Base-by-base conservation (phyloP, 495 filamentous ascomycete genomes). In the Clavariopsis aquatica region DNA sequence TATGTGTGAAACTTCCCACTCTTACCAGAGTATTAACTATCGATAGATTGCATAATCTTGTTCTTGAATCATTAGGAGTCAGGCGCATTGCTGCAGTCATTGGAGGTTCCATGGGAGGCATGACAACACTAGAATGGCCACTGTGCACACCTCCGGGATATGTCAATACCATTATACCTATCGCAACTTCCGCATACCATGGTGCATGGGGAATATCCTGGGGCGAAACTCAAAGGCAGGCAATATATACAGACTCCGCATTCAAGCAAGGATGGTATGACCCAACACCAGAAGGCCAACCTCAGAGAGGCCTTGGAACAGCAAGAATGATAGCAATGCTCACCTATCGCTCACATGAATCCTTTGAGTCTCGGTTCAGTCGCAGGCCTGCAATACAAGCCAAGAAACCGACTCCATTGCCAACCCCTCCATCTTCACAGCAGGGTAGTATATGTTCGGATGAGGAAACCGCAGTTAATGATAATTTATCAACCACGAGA, bases 321-420 rank as follows among this genome's bases (percentile, higher is more conserved):
- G 76, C 76, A 2, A 68, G 76, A 26, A 78, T 76, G 76, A 72
- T 76, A 1, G 75, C 76, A n/a, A 76, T 76, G 72, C 72, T 78
- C 17, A 77, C 76, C 1, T 78, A 78, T 47, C 74, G 75, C 3
- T 76, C 75, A 22, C 71, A 60, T 34, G 59, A 63, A 23, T 75
- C 73, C 13, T 76, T 78, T 60, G 73, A 76, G 55, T 26, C 49
- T 12, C 62, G 74, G 0, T 78, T 78, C 62, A 71, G 75, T 17
- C 66, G 75, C n/a, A 74, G 69, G 57, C 71, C 58, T 38, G 19
- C 57, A 17, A 27, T 22, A 26, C 10, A 2, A 1, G 28, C 20
- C 10, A 51, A 22, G 6, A 13, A 49, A 34, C 15, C 49, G n/a
- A 23, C n/a, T 17, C 9, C 31, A 6, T 31, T 60, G 12, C 46